Evolutionary conservation across 192 early-diverging fungal species (phyloP), one percentile per base, ranked within the genome.

Genomic region (Coemansia sp.): DNA sequence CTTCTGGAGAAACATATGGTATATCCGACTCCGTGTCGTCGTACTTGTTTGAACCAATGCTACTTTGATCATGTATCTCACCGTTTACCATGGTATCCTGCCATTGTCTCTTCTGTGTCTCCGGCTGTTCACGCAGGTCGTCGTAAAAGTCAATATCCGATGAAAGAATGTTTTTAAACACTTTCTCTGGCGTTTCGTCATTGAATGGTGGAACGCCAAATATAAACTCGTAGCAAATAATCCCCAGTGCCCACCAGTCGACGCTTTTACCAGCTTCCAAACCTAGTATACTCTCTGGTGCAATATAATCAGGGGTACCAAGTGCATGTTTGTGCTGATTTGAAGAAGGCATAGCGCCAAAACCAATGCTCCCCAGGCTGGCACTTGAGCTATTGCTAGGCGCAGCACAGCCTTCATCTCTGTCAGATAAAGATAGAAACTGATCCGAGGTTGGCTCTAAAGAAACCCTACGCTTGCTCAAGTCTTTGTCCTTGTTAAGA

Each of bases 281-380:
- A 1, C 92, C 94, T 52, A 94, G 88, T 10, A 98, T 89, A 87
- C 95, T 95, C 80, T 98, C 96, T 13, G 95, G 95, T 4, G 96
- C 89, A 47, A 98, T 83, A 68, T 98, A 98, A 72, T 98, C 96
- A 18, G 95, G 82, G 7, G 96, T 98, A 26, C 96, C 96, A 65
- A 82, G 61, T 1, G 79, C 74, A 37, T 72, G 70, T 37, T 76
- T 80, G 87, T 88, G 65, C 0, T 49, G 65, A 10, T 16, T 12
- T 3, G 71, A 43, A 10, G 9, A 5, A 0, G 63, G 2, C 0
- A 41, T 23, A 2, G 38, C 19, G 21, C 47, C 45, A 37, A 42
- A 57, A 11, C 32, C 50, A n/a, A 44, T 65, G 44, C 66, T 68
- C 23, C 45, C 53, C 4, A 61, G 49, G 37, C 70, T 75, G 49